Base-by-base conservation (phyloP, 495 filamentous ascomycete genomes). In the Xylaria curta region DNA sequence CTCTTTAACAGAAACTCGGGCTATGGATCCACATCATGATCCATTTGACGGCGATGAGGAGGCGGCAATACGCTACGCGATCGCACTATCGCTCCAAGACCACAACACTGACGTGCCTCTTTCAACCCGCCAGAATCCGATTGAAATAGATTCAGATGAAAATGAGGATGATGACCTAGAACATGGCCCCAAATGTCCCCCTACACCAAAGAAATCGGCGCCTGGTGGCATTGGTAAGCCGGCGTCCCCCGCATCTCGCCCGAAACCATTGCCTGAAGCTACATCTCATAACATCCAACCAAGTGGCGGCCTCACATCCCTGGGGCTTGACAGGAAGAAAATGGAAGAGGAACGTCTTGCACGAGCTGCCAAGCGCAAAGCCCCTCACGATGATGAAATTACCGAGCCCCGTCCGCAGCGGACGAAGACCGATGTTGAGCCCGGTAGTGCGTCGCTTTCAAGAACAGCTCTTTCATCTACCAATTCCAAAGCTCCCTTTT, bases 281-380 rank as follows among this genome's bases (percentile, higher is more conserved):
- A 38, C 26, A 31, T 28, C 49, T 21, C 38, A 33, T 28, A 10
- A 15, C 33, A 8, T 17, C 17, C n/a, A 44, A 38, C 38, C 69
- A 8, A 54, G 51, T 42, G 21, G 42, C 21, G 21, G 42, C 21
- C 72, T 76, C 42, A 21, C 66, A 24, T n/a, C 88, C 0, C 65
- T 85, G 4, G 89, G 88, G 0, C 78, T 94, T 0, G 87, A 97
- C 79, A 87, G 94, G 12, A 92, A 91, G 78, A 85, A 90, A 71
- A 96, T 97, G 93, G 95, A 98, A 74, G 83, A 90, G 75, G 95
- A 97, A 75, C 88, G 95, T 26, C 85, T 97, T 10, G 91, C 90
- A 21, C 86, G 95, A 47, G 70, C 87, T 6, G 80, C 82, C 24
- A 92, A 92, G 74, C 84, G 90, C 70, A 89, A 91, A 78, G 81